These are phyloP conservation scores for Backusella mclennaniae DNA, from an alignment of 192 early-diverging fungal genomes.

Conservation along the genomic window DNA sequence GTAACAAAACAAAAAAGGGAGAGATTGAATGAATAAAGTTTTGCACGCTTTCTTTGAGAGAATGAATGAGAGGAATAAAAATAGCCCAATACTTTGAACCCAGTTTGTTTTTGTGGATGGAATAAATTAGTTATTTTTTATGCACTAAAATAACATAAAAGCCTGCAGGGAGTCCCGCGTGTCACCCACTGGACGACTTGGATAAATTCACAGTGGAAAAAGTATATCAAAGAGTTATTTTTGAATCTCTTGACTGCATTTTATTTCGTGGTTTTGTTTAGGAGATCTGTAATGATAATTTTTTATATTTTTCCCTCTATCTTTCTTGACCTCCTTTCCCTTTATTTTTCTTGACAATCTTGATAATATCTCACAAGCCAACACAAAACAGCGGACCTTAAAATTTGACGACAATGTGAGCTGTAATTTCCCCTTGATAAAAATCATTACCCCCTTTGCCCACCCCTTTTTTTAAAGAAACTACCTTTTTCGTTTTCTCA, in stretches of 20 bases:
- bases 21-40: neutral
- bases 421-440: slow-evolving; percentile 14
- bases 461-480: neutral
- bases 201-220: neutral
- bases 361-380: neutral
- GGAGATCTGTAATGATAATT: neutral
- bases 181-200: neutral
- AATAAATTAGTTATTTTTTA: neutral
- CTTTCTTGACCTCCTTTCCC: neutral
- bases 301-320: neutral
- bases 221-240: neutral
- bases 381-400: neutral
- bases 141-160: neutral
- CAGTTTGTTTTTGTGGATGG: neutral
- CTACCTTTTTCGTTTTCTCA: neutral
- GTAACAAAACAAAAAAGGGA: neutral
- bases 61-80: neutral
- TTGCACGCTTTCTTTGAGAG: neutral
- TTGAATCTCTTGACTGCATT: neutral
- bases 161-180: neutral
- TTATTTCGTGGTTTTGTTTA: neutral
- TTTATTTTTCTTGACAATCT: neutral
- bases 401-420: neutral
- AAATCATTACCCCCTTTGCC: neutral
- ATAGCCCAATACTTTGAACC: neutral